Conservation (phyloP, 2,329 filamentous ascomycete species). For the Clonostachys rosea region DNA sequence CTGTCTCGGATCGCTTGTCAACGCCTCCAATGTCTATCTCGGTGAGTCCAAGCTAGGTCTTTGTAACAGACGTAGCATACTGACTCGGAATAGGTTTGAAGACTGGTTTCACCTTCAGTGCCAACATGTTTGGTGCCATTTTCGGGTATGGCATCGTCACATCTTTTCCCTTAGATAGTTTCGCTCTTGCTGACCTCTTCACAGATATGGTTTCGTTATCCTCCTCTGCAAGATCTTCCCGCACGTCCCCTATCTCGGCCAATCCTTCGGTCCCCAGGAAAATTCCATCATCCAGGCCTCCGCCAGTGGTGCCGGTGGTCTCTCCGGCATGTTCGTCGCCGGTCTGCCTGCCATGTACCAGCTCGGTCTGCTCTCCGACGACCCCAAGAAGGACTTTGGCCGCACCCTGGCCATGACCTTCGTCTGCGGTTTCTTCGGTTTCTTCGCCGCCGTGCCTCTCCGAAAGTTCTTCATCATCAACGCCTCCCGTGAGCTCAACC, state of each 20-base stretch:
- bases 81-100: constrained; percentile 23
- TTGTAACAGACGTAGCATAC: constrained; percentile 15
- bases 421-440: constrained; percentile 59
- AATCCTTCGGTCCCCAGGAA: constrained; percentile 53
- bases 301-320: constrained; percentile 54
- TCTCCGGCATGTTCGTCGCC: constrained; percentile 52
- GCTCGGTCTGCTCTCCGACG: constrained; percentile 39
- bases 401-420: constrained; percentile 56
- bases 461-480: constrained; percentile 67
- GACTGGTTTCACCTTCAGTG: constrained; percentile 44
- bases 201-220: constrained; percentile 47
- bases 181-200: too few species aligned
- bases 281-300: constrained; percentile 59
- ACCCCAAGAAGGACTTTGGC: constrained; percentile 49
- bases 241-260: constrained; percentile 45
- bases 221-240: constrained; percentile 42
- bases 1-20: constrained; percentile 53
- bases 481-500: constrained; percentile 52
- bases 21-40: constrained; percentile 59
- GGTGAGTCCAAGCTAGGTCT: constrained; percentile 23
- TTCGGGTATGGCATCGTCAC: constrained; percentile 29
- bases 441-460: constrained; percentile 58
- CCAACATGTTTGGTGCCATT: constrained; percentile 47
- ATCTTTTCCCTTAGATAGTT: too few species aligned
- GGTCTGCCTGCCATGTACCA: constrained; percentile 58